phyloP scores from a whole-genome alignment of 208 protist genomes.

The Leishmania tropica region DNA sequence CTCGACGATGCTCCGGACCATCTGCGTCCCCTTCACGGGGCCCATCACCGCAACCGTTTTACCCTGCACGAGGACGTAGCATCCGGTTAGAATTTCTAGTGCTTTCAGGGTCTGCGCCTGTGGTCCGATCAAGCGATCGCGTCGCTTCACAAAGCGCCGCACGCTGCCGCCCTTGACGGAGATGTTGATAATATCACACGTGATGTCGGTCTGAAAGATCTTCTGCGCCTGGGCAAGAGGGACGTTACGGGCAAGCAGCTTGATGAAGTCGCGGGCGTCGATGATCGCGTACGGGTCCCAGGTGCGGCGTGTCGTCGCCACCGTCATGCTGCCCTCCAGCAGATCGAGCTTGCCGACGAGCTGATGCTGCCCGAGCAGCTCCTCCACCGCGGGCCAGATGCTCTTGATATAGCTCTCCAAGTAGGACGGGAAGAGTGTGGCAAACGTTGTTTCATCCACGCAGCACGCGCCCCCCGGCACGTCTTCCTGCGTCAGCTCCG shows the following conservation, averaged over 20 bases:
- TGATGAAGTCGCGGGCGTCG: conserved; percentile 98
- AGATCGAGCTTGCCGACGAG: conserved; percentile 96
- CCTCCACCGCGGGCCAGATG: conserved; percentile 94
- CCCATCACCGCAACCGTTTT: conserved; percentile 98
- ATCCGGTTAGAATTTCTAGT: conserved; percentile 98
- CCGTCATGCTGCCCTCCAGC: conserved; percentile 97
- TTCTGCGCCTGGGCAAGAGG: conserved; percentile 96
- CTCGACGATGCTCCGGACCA: conserved; percentile 97
- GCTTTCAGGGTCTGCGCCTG: conserved; percentile 98
- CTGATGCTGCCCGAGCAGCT: conserved; percentile 91
- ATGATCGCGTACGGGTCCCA: conserved; percentile 99
- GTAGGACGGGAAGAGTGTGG: conserved; percentile 98
- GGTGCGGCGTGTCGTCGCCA: conserved; percentile 97
- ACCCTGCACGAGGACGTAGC: conserved; percentile 99
- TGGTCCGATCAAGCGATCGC: conserved; percentile 98
- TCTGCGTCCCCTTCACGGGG: conserved; percentile 94
- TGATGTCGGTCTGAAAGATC: conserved; percentile 97
- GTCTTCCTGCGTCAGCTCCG: conserved; percentile 82
- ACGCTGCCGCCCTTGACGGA: conserved; percentile 95
- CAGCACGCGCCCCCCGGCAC: conserved; percentile 90
- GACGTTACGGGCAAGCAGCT: conserved; percentile 97
- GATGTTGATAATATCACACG: conserved; percentile 99
- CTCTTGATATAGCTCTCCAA: conserved; percentile 97
- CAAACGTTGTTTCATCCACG: conserved; percentile 96
- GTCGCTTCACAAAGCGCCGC: conserved; percentile 98